A percentile compares a stretch with the other conserved stretches of the same genome.
These are phyloP conservation scores for Citrus medica DNA, from an alignment of 345 rosid genomes.

Conservation along the genomic window DNA sequence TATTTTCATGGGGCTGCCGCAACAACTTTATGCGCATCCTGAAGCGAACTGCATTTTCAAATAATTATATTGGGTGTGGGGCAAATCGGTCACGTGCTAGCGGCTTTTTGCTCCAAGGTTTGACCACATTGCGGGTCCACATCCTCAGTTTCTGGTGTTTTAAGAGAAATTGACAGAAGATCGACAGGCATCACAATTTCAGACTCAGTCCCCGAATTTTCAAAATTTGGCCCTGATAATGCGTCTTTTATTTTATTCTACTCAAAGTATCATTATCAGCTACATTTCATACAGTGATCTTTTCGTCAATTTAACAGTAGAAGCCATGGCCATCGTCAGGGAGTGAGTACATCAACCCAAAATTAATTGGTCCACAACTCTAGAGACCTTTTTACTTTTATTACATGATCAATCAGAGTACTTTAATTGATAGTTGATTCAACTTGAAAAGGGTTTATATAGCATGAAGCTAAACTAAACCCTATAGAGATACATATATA, in stretches of 20 bases:
- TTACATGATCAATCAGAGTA: not conserved
- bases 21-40: not conserved
- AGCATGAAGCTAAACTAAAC: not conserved
- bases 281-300: not conserved
- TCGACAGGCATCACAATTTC: not conserved
- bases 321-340: not conserved
- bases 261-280: slow-evolving; percentile 12
- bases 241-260: not conserved
- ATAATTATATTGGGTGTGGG: slow-evolving; percentile 7
- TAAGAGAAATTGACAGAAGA: not conserved
- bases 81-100: slow-evolving; percentile 13
- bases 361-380: not conserved
- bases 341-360: not conserved
- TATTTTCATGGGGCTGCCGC: not conserved
- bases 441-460: slow-evolving; percentile 1
- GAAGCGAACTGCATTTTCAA: not conserved
- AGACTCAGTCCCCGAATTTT: not conserved
- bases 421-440: not conserved
- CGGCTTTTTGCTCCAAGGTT: slow-evolving; percentile 17
- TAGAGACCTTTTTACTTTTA: not conserved
- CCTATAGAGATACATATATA: slow-evolving; percentile 3
- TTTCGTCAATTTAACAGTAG: not conserved
- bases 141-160: slow-evolving; percentile 11
- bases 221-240: not conserved
- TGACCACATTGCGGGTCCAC: slow-evolving; percentile 19